phyloP scores from a whole-genome alignment of 1,139 yeast species.

The Nadsonia starkeyi-henricii region DNA sequence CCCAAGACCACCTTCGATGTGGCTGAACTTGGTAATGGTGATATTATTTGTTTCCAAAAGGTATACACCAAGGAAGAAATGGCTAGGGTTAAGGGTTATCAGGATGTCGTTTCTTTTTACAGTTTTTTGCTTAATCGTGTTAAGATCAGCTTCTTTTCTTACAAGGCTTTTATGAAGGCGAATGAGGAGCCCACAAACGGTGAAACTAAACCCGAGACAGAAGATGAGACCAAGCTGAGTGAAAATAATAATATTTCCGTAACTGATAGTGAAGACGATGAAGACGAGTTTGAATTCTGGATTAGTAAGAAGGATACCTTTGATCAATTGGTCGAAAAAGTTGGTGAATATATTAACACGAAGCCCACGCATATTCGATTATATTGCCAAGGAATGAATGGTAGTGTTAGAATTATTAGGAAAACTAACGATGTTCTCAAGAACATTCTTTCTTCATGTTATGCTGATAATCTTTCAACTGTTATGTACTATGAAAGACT shows the following conservation, averaged over 20 bases:
- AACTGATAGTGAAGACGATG: constrained; percentile 29
- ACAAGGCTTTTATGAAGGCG: constrained; percentile 17
- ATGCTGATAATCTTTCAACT: constrained; percentile 22
- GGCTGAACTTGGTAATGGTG: constrained; percentile 65
- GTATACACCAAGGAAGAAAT: constrained; percentile 14
- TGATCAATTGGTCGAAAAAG: constrained; percentile 42
- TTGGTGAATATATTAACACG: constrained; percentile 40
- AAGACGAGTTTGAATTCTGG: constrained; percentile 46
- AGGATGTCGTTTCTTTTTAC: constrained; percentile 40
- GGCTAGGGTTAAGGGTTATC: constrained; percentile 13
- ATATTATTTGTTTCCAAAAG: constrained; percentile 51
- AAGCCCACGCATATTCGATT: constrained; percentile 55
- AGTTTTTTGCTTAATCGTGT: constrained; percentile 53
- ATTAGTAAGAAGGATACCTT: constrained; percentile 48
- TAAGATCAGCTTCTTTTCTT: constrained; percentile 35
- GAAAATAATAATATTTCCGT: constrained; percentile 7
- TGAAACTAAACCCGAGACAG: constrained; percentile 39
- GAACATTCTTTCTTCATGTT: constrained; percentile 29
- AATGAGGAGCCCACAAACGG: constrained; percentile 24
- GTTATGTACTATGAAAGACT: constrained; percentile 51
- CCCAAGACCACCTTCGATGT: constrained; percentile 37
- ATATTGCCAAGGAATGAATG: constrained; percentile 24
- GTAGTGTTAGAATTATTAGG: constrained; percentile 26
- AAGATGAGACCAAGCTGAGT: constrained; percentile 6
- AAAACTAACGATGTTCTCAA: constrained; percentile 23